Conservation (phyloP, 1,139 yeast genomes). For the Debaryomyces nepalensis region DNA sequence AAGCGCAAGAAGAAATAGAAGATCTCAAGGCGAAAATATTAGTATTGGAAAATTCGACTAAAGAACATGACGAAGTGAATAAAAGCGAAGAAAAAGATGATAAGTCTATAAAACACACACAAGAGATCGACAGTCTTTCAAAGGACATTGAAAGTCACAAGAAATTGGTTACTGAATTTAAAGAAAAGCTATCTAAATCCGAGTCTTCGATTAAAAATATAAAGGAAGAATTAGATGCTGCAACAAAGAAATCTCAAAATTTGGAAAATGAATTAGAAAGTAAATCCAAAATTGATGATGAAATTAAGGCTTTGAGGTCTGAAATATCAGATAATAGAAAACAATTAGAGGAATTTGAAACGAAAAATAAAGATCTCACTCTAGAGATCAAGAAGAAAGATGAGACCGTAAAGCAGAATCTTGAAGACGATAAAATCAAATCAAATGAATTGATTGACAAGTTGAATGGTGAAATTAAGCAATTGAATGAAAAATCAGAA, state of each 20-base stretch:
- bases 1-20: slow-evolving; percentile 21
- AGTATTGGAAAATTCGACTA: slow-evolving; percentile 9
- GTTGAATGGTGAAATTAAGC: slow-evolving; percentile 11
- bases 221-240: slow-evolving; percentile 5
- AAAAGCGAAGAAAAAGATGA: slow-evolving; percentile 15
- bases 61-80: slow-evolving; percentile 18
- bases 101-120: slow-evolving; percentile 9
- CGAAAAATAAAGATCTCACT: slow-evolving; percentile 1
- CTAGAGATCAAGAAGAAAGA: slow-evolving; percentile 5
- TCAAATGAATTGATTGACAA: slow-evolving; percentile 2
- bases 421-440: neutral
- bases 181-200: slow-evolving; percentile 15
- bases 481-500: slow-evolving; percentile 5
- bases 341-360: neutral
- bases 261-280: slow-evolving; percentile 7
- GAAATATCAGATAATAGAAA: slow-evolving; percentile 9
- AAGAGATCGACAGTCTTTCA: no score
- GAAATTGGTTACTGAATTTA: neutral
- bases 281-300: neutral
- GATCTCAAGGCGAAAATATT: neutral
- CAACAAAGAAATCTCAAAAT: neutral
- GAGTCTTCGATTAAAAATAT: slow-evolving; percentile 5
- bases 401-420: neutral
- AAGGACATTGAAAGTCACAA: slow-evolving; percentile 12
- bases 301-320: slow-evolving; percentile 1